These are phyloP conservation scores for Candida nonsorbophila DNA, from an alignment of 805 yeast species.

Conservation along the genomic window DNA sequence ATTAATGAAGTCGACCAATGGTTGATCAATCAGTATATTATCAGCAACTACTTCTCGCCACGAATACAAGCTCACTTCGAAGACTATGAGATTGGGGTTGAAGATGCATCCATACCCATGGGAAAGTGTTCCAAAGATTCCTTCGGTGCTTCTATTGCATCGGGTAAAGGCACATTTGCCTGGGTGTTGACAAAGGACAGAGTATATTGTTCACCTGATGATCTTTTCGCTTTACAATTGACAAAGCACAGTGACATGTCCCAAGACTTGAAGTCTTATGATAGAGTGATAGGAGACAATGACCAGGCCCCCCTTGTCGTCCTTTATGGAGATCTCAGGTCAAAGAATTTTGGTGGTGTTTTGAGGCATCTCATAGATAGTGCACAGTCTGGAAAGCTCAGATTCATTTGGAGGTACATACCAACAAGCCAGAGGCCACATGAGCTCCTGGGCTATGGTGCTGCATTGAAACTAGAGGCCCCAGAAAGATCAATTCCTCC, in stretches of 20 bases:
- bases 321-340: conserved; percentile 61
- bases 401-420: conserved; percentile 72
- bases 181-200: conserved; percentile 52
- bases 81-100: conserved; percentile 34
- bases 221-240: conserved; percentile 74
- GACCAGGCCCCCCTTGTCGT: conserved; percentile 46
- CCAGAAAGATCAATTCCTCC: conserved; percentile 22
- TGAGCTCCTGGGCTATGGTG: conserved; percentile 59
- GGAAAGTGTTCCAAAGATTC: conserved; percentile 20
- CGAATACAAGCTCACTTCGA: conserved; percentile 60
- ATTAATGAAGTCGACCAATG: conserved; percentile 10
- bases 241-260: conserved; percentile 19
- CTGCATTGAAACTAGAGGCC: conserved; percentile 50
- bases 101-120: conserved; percentile 18
- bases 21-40: conserved; percentile 39
- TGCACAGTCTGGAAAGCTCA: conserved; percentile 58
- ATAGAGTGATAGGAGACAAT: conserved; percentile 60
- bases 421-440: conserved; percentile 22
- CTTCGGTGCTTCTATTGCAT: conserved; percentile 22
- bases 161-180: conserved; percentile 19
- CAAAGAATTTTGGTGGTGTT: conserved; percentile 48
- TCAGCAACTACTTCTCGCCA: conserved; percentile 51
- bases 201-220: conserved; percentile 61
- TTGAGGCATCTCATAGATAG: conserved; percentile 54
- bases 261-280: conserved; percentile 38